These are phyloP conservation scores for Usnea hakonensis DNA, from an alignment of 495 filamentous ascomycete genomes.

Conservation along the genomic window DNA sequence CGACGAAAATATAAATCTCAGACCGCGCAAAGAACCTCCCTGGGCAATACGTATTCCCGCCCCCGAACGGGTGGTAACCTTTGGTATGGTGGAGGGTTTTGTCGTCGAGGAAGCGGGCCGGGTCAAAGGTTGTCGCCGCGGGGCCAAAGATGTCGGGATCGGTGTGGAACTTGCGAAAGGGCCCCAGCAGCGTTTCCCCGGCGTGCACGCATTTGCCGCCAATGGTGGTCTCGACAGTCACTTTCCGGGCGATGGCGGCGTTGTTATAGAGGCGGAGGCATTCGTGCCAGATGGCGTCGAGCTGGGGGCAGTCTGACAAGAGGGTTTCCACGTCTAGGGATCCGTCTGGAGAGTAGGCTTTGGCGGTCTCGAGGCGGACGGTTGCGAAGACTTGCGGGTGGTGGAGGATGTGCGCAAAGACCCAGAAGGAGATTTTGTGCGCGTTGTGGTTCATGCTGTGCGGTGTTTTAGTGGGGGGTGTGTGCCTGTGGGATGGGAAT, in stretches of 20 bases:
- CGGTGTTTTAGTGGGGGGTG: background rate
- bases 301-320: slow-evolving; percentile 16
- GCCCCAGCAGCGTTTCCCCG: slow-evolving; percentile 17
- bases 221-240: slow-evolving; percentile 16
- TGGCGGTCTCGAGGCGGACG: slow-evolving; percentile 17
- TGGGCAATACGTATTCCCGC: slow-evolving; percentile 33
- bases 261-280: slow-evolving; percentile 15
- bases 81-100: slow-evolving; percentile 3
- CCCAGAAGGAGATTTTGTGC: slow-evolving; percentile 27
- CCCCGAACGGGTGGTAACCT: slow-evolving; percentile 32
- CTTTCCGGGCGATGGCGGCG: slow-evolving; percentile 22
- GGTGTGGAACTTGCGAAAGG: slow-evolving; percentile 23
- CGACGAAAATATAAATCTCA: slow-evolving; percentile 31
- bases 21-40: slow-evolving; percentile 37
- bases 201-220: slow-evolving; percentile 22
- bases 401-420: slow-evolving; percentile 20
- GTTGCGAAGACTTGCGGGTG: slow-evolving; percentile 5
- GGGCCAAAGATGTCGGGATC: slow-evolving; percentile 13
- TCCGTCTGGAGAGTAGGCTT: background rate
- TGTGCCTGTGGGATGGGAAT: background rate
- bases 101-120: slow-evolving; percentile 17
- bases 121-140: slow-evolving; percentile 9
- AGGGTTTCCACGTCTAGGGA: background rate
- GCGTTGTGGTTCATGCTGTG: slow-evolving; percentile 7
- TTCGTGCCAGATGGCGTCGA: slow-evolving; percentile 23